Conservation (phyloP, 2,329 filamentous ascomycete genomes). For the Ceratocystiopsis brevicomis region DNA sequence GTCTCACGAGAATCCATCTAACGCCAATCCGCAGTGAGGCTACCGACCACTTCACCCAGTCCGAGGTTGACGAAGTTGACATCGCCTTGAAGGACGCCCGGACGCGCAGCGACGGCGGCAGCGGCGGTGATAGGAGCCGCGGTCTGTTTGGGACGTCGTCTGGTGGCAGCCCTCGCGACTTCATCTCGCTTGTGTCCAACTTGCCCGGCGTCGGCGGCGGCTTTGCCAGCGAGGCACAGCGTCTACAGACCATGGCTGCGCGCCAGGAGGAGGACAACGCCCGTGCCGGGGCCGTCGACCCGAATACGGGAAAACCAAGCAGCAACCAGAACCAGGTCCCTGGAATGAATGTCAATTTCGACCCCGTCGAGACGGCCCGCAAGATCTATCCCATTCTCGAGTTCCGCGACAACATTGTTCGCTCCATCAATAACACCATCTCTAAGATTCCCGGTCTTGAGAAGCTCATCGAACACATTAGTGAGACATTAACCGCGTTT, state of each 20-base stretch:
- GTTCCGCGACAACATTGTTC: constrained; percentile 87
- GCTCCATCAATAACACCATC: constrained; percentile 65
- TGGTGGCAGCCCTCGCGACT: constrained; percentile 25
- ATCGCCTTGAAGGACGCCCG: constrained; percentile 52
- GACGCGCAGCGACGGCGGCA: constrained; percentile 20
- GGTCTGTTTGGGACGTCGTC: constrained; percentile 20
- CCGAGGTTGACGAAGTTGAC: constrained; percentile 67
- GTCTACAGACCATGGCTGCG: constrained; percentile 40
- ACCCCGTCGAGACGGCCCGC: constrained; percentile 54
- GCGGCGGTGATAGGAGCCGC: constrained; percentile 14
- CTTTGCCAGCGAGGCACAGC: constrained; percentile 46
- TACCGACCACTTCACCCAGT: constrained; percentile 69
- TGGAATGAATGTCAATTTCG: constrained; percentile 57
- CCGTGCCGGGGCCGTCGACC: constrained; percentile 4
- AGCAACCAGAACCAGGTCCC: constrained; percentile 41
- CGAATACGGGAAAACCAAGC: constrained; percentile 10
- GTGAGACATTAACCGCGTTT: constrained; percentile 81
- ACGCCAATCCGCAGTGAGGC: constrained; percentile 31
- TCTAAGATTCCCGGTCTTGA: constrained; percentile 86
- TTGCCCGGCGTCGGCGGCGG: constrained; percentile 52
- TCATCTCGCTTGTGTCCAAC: constrained; percentile 56
- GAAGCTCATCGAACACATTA: constrained; percentile 78
- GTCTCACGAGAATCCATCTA: constrained; percentile 8
- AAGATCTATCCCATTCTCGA: constrained; percentile 90
- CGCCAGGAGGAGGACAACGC: constrained; percentile 43